These are phyloP conservation scores for Gossypium aridum DNA, from an alignment of 441 rosid species.

Conservation along the genomic window DNA sequence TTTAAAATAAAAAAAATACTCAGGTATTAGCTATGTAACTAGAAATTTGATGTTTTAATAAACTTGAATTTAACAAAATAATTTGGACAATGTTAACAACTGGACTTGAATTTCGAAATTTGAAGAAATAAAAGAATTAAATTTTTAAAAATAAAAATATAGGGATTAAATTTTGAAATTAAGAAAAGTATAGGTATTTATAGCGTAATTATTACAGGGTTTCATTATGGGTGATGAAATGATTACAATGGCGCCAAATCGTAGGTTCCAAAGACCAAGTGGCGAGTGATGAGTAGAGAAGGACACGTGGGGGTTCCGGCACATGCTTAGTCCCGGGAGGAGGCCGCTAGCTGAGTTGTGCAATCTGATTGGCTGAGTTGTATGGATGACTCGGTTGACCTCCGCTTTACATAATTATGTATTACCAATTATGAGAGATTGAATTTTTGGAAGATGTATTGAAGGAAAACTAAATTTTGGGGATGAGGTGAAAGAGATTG, in stretches of 20 bases:
- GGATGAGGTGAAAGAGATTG: not conserved
- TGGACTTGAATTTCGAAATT: too few species aligned
- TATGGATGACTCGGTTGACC: not conserved
- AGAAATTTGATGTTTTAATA: too few species aligned
- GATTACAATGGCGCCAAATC: conserved; percentile 20
- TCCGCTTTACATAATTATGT: not conserved
- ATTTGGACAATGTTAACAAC: too few species aligned
- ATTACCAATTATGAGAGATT: not conserved
- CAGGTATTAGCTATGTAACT: too few species aligned
- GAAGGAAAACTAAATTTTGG: too few species aligned
- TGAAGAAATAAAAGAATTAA: too few species aligned
- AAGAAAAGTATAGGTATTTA: not conserved
- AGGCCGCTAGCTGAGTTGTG: not conserved
- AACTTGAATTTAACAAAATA: too few species aligned
- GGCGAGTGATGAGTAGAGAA: conserved; percentile 15
- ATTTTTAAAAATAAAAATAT: too few species aligned
- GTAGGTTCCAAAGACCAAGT: conserved; percentile 8
- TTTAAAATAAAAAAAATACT: too few species aligned
- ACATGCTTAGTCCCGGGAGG: not conserved
- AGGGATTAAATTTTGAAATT: too few species aligned
- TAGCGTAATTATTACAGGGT: not conserved
- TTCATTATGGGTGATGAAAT: conserved; percentile 1
- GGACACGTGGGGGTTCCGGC: conserved; percentile 19
- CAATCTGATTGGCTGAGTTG: conserved; percentile 7
- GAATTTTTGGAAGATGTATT: not conserved